phyloP scores from a whole-genome alignment of 176 grass and related monocot species.

The Cenchrus purpureus region DNA sequence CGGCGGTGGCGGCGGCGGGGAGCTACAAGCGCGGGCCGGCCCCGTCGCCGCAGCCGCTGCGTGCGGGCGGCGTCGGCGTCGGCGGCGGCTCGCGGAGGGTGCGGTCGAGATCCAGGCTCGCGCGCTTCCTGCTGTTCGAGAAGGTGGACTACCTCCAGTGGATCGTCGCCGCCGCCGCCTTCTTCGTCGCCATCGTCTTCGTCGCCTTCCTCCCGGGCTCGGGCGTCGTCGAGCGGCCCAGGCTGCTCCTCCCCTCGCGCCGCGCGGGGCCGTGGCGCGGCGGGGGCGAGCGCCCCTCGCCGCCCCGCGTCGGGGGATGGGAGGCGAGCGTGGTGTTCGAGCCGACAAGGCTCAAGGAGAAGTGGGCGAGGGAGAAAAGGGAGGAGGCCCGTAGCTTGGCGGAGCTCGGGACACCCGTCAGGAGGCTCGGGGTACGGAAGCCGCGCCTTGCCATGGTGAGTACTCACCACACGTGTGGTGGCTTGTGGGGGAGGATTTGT shows the following conservation, averaged over 20 bases:
- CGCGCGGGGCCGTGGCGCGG: not conserved
- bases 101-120: conserved; percentile 72
- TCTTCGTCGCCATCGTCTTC: conserved; percentile 80
- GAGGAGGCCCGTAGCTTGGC: conserved; percentile 59
- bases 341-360: conserved; percentile 73
- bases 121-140: conserved; percentile 77
- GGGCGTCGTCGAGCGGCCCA: conserved; percentile 41
- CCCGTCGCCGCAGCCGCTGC: conserved; percentile 1
- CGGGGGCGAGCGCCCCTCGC: not conserved
- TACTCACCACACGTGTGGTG: not conserved
- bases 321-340: conserved; percentile 68
- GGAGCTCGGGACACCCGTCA: conserved; percentile 47
- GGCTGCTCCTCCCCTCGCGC: conserved; percentile 28
- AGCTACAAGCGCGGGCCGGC: conserved; percentile 51
- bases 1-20: conserved; percentile 15
- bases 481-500: not conserved
- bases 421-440: conserved; percentile 61
- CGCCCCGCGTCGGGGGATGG: conserved; percentile 16
- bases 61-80: not conserved
- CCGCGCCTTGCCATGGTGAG: conserved; percentile 89
- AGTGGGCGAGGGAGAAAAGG: conserved; percentile 65
- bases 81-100: conserved; percentile 12
- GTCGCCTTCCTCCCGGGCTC: conserved; percentile 69
- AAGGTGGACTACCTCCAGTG: conserved; percentile 83
- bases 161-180: conserved; percentile 61